Evolutionary conservation across 2,329 filamentous ascomycete genomes (phyloP).

Genomic region (Elsinoe arachidis): DNA sequence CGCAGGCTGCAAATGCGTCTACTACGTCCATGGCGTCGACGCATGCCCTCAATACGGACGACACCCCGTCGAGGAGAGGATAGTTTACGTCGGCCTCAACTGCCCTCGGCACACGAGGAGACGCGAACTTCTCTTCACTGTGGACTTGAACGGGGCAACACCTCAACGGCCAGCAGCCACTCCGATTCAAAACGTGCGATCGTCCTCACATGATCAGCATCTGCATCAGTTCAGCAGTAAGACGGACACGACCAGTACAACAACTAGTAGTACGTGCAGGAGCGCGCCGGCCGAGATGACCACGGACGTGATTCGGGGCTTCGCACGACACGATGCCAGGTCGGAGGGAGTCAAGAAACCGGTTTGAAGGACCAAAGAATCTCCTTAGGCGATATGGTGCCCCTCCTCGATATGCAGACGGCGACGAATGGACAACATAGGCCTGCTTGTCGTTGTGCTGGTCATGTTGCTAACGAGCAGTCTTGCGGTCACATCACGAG

Average conservation of each 20-base stretch:
- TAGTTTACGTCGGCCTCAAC: slow-evolving; percentile 14
- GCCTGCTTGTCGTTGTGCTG: too few relatives aligned
- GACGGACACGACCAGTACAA: neutral
- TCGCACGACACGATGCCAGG: neutral
- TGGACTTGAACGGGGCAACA: neutral
- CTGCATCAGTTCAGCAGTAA: neutral
- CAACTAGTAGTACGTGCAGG: neutral
- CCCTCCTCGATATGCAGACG: too few relatives aligned
- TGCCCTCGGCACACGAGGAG: slow-evolving; percentile 13
- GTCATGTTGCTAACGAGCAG: too few relatives aligned
- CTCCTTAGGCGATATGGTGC: too few relatives aligned
- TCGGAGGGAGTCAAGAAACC: neutral
- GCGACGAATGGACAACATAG: too few relatives aligned
- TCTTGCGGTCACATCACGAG: too few relatives aligned
- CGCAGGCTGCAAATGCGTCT: slow-evolving; percentile 15
- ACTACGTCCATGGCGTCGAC: slow-evolving; percentile 16
- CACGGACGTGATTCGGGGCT: neutral
- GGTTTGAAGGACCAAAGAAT: neutral
- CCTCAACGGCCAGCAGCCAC: neutral
- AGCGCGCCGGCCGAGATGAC: neutral
- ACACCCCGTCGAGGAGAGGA: slow-evolving; percentile 14
- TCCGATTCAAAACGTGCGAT: neutral
- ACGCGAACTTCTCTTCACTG: neutral
- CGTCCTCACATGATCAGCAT: neutral
- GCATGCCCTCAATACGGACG: slow-evolving; percentile 14